Conservation (phyloP, 1,139 yeast genomes). For the Hyphopichia khmerensis region DNA sequence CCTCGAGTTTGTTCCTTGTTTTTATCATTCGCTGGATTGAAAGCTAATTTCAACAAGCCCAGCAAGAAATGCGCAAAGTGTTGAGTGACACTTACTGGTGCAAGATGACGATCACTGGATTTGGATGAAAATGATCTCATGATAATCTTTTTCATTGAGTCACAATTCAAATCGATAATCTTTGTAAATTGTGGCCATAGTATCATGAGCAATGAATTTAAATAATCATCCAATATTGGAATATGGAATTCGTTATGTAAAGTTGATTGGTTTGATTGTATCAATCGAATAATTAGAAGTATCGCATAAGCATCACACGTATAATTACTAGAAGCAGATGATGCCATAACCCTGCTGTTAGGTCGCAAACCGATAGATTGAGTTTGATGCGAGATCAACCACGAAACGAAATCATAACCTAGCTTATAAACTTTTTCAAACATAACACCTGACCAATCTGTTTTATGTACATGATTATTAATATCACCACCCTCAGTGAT, state of each 20-base stretch:
- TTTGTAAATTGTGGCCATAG: conserved; percentile 88
- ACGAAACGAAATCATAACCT: conserved; percentile 39
- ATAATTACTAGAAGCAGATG: conserved; percentile 19
- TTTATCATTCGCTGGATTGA: conserved; percentile 13
- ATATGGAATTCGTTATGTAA: conserved; percentile 62
- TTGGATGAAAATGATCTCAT: conserved; percentile 13
- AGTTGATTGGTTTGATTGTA: conserved; percentile 62
- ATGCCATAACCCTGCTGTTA: conserved; percentile 13
- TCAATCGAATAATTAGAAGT: conserved; percentile 70
- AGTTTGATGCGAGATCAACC: conserved; percentile 33
- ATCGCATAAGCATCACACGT: conserved; percentile 77
- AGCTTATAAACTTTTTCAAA: conserved; percentile 50
- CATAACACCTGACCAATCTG: conserved; percentile 54
- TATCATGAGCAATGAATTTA: conserved; percentile 61
- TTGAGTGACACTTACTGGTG: conserved; percentile 65
- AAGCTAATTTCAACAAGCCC: conserved; percentile 64
- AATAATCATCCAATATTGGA: conserved; percentile 73
- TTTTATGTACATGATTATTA: conserved; percentile 24
- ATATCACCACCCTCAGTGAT: conserved; percentile 7
- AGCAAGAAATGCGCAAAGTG: conserved; percentile 75
- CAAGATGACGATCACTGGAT: conserved; percentile 42
- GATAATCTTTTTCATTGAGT: conserved; percentile 52
- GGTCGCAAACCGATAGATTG: conserved; percentile 17
- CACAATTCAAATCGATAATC: conserved; percentile 75
- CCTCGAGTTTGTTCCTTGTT: conserved; percentile 27